Percentiles rank a stretch among this genome's conserved stretches.
Conservation (phyloP, 2,329 filamentous ascomycete genomes). For the Colletotrichum godetiae region DNA sequence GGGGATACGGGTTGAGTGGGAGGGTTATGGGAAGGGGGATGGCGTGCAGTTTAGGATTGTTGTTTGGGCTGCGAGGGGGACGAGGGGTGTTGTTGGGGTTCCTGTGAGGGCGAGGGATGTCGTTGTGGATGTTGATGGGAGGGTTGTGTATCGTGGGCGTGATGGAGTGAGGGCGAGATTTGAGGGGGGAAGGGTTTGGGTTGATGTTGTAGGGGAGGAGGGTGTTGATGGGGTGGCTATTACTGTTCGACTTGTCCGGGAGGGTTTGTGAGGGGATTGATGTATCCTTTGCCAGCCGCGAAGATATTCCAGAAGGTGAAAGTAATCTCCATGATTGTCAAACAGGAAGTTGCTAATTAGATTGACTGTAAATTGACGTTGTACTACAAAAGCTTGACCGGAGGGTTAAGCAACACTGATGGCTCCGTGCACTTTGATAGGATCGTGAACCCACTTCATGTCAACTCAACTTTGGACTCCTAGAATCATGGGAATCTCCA, state of each 20-base stretch:
- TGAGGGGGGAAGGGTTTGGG: neutral
- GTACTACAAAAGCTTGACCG: neutral
- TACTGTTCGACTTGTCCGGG: neutral
- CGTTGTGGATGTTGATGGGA: slow-evolving; percentile 37
- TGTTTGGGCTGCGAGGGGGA: slow-evolving; percentile 45
- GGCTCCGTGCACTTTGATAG: neutral
- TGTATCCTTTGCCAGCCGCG: neutral
- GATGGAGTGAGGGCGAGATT: neutral
- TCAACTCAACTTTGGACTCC: neutral
- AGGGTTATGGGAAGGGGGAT: slow-evolving; percentile 29
- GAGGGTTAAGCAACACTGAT: neutral
- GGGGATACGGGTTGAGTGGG: slow-evolving; percentile 52
- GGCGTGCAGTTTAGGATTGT: slow-evolving; percentile 40
- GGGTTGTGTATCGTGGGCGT: slow-evolving; percentile 29
- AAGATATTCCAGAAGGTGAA: neutral
- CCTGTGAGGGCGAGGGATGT: slow-evolving; percentile 33
- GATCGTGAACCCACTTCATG: neutral
- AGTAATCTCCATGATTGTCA: neutral
- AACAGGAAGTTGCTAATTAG: neutral
- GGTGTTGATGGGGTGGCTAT: neutral
- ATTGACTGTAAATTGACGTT: neutral
- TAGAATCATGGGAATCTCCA: neutral
- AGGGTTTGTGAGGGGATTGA: neutral
- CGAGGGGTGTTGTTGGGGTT: slow-evolving; percentile 42
- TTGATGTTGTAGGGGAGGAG: slow-evolving; percentile 25